These are phyloP conservation scores for Colletotrichum ledebouriae DNA, from an alignment of 2,329 filamentous ascomycete genomes.

Conservation along the genomic window DNA sequence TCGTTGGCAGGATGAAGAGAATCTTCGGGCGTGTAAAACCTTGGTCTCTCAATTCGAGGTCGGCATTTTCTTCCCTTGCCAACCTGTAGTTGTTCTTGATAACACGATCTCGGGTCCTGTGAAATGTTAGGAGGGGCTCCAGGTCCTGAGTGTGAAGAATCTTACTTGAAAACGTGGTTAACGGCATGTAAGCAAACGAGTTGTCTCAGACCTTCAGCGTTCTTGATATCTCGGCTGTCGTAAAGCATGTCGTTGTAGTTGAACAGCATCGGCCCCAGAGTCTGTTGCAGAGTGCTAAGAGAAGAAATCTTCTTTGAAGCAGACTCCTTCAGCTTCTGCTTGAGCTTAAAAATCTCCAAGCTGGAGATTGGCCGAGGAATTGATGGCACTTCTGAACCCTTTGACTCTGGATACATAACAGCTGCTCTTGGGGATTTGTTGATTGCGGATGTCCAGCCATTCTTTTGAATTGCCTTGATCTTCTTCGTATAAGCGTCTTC, in stretches of 20 bases:
- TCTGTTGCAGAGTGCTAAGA: constrained; percentile 74
- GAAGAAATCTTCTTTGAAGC: constrained; percentile 66
- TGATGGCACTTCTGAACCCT: constrained; percentile 50
- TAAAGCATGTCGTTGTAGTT: constrained; percentile 86
- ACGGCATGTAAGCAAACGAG: constrained; percentile 85
- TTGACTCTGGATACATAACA: constrained; percentile 60
- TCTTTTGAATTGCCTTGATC: constrained; percentile 63
- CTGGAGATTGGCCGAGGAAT: constrained; percentile 54
- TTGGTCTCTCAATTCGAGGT: constrained; percentile 87
- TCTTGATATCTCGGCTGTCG: constrained; percentile 77
- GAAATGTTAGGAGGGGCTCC: constrained; percentile 42
- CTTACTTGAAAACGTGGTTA: constrained; percentile 90
- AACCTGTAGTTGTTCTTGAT: constrained; percentile 92
- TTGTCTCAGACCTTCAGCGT: constrained; percentile 77
- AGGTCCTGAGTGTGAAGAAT: constrained; percentile 1
- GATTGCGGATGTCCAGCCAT: constrained; percentile 62
- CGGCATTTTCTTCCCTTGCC: constrained; percentile 73
- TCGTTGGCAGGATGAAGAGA: constrained; percentile 88
- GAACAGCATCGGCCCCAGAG: constrained; percentile 80
- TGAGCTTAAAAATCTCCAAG: constrained; percentile 71
- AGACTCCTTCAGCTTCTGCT: constrained; percentile 74
- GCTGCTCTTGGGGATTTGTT: constrained; percentile 63
- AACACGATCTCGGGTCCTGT: constrained; percentile 85
- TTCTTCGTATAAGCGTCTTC: constrained; percentile 69
- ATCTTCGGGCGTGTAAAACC: constrained; percentile 96